These are phyloP conservation scores for Podila clonocystis DNA, from an alignment of 192 early-diverging fungal genomes.

Conservation along the genomic window DNA sequence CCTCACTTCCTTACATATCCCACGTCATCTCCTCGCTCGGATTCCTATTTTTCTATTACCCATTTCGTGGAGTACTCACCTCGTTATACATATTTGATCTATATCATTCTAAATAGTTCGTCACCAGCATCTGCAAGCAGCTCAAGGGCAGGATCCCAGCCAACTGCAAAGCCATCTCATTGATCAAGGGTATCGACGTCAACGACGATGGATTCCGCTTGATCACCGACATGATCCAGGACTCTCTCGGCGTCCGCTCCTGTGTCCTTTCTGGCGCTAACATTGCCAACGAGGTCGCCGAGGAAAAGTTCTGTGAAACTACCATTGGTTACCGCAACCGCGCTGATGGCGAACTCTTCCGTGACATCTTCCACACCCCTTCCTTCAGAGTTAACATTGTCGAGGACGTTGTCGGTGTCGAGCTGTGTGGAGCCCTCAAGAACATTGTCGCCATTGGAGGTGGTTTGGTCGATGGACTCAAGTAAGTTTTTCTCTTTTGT, in stretches of 20 bases:
- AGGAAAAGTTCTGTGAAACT: constrained; percentile 93
- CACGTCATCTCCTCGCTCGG: too few relatives aligned
- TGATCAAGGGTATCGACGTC: constrained; percentile 93
- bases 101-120: constrained; percentile 63
- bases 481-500: constrained; percentile 18
- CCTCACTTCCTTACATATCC: too few relatives aligned
- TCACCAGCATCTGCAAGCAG: constrained; percentile 79
- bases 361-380: constrained; percentile 82
- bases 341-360: constrained; percentile 80
- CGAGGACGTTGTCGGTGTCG: constrained; percentile 88
- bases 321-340: constrained; percentile 82
- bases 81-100: not conserved
- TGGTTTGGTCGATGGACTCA: constrained; percentile 92
- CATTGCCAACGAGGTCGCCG: constrained; percentile 93
- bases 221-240: constrained; percentile 69
- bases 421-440: constrained; percentile 97
- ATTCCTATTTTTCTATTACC: not conserved
- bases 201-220: constrained; percentile 74
- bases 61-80: not conserved
- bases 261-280: constrained; percentile 93
- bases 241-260: constrained; percentile 73
- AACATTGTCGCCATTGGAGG: constrained; percentile 96
- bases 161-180: constrained; percentile 84
- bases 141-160: constrained; percentile 76
- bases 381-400: constrained; percentile 89